Evolutionary conservation across 371 early-diverging fungal genomes (phyloP).

Genomic region (Umbelopsis sp.): DNA sequence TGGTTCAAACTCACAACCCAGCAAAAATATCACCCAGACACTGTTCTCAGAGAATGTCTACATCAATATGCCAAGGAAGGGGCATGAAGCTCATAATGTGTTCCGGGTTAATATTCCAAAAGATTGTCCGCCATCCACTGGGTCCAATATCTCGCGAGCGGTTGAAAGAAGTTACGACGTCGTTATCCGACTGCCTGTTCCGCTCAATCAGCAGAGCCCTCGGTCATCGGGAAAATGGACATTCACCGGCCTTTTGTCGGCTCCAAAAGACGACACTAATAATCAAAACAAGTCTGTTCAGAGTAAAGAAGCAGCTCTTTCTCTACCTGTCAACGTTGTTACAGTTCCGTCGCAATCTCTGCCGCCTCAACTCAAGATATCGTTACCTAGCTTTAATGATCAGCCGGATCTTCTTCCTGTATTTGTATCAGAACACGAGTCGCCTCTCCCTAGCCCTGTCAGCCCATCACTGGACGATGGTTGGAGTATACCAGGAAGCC

Average conservation of each 20-base stretch:
- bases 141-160: constrained; percentile 28
- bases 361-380: constrained; percentile 23
- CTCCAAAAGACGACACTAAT: constrained; percentile 1
- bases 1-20: constrained; percentile 16
- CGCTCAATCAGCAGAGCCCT: neutral
- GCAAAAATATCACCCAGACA: constrained; percentile 29
- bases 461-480: constrained; percentile 26
- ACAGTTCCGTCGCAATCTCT: constrained; percentile 24
- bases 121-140: constrained; percentile 35
- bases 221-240: neutral
- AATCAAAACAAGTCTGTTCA: constrained; percentile 8
- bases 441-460: constrained; percentile 40
- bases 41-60: constrained; percentile 35
- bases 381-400: constrained; percentile 21
- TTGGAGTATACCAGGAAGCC: constrained; percentile 34
- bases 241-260: neutral
- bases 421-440: constrained; percentile 42
- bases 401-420: constrained; percentile 28
- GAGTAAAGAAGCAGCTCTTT: constrained; percentile 18
- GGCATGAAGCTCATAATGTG: constrained; percentile 36
- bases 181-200: constrained; percentile 35
- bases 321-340: constrained; percentile 25
- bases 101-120: constrained; percentile 39
- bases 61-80: constrained; percentile 33
- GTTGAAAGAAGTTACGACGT: constrained; percentile 40